These are phyloP conservation scores for Sanghuangporus weigelae DNA, from an alignment of 1,284 basidiomycete species.

Conservation along the genomic window DNA sequence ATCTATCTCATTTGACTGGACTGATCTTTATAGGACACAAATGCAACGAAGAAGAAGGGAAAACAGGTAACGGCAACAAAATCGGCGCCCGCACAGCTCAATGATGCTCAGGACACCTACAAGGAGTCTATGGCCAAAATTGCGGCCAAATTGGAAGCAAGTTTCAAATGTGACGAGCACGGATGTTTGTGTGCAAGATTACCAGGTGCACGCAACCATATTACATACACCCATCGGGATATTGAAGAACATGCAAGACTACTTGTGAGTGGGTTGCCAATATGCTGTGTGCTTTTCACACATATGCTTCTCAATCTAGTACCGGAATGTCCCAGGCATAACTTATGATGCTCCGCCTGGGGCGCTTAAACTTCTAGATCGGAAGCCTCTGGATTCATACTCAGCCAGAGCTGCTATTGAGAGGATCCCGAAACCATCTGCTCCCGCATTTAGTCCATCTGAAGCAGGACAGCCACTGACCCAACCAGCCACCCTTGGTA, in stretches of 20 bases:
- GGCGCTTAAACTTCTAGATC: not conserved
- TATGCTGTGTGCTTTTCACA: not conserved
- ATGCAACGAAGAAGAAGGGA: not conserved
- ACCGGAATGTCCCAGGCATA: not conserved
- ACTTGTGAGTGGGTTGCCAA: not conserved
- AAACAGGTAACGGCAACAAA: not conserved
- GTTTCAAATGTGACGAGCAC: not conserved
- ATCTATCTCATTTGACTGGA: not conserved
- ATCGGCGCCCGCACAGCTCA: not conserved
- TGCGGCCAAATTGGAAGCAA: not conserved
- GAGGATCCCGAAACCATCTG: not conserved
- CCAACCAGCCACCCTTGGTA: not conserved
- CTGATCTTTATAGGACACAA: not conserved
- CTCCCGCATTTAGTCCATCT: not conserved
- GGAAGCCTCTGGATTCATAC: no score
- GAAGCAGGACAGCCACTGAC: not conserved
- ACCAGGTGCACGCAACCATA: not conserved
- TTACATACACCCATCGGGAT: not conserved
- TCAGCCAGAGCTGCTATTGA: not conserved
- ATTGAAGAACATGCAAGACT: not conserved
- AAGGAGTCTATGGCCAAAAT: not conserved
- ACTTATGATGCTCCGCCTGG: not conserved
- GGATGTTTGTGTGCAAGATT: not conserved
- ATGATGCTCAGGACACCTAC: not conserved
- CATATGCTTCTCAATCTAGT: not conserved